Percentiles rank a stretch among this genome's conserved stretches.
Evolutionary conservation across 768 basidiomycete genomes (phyloP).

Genomic region (Termitomyces titanicus): DNA sequence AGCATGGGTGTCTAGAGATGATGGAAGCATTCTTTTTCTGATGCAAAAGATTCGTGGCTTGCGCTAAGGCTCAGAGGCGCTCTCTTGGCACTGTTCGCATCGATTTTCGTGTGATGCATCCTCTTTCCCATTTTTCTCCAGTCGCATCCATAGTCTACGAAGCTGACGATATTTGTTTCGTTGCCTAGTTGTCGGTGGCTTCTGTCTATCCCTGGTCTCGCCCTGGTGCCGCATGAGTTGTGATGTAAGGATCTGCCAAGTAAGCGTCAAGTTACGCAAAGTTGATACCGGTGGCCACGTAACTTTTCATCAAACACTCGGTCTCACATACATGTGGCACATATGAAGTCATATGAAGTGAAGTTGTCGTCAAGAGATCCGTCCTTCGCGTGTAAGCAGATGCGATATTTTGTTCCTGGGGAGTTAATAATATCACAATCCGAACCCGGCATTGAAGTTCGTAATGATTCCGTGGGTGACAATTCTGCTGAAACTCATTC

Average conservation of each 20-base stretch:
- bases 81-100: background rate
- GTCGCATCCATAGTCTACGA: background rate
- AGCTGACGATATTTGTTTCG: background rate
- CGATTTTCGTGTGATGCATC: no score
- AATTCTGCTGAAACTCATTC: background rate
- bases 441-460: no score
- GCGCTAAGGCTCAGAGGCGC: background rate
- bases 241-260: no score
- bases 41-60: slow-evolving; percentile 1
- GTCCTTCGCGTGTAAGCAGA: no score
- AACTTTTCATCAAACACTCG: background rate
- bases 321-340: no score
- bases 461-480: background rate
- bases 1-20: slow-evolving; percentile 10
- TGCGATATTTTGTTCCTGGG: no score
- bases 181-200: background rate
- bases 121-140: no score
- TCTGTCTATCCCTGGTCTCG: background rate
- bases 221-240: no score
- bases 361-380: no score
- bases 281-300: background rate
- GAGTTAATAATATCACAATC: no score
- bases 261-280: no score
- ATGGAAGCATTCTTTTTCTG: slow-evolving; percentile 2
- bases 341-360: no score